Conservation (phyloP, 78 protist genomes). For the Cavenderia fasciculata region DNA sequence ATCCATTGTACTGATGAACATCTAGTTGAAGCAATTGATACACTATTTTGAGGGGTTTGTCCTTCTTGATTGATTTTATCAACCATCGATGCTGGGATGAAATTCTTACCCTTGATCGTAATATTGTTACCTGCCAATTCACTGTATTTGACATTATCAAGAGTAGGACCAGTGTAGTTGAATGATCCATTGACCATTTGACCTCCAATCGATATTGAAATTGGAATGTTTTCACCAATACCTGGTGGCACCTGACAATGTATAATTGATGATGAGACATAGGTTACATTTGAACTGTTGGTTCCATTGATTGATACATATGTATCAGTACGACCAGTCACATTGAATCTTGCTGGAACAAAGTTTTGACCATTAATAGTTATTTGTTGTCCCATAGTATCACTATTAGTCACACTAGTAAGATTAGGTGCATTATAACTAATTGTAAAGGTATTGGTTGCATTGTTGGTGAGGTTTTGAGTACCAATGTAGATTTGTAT, state of each 20-base stretch:
- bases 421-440: neutral
- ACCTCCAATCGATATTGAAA: neutral
- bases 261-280: no score
- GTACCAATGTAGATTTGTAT: neutral
- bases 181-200: constrained; percentile 1
- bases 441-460: neutral
- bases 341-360: no score
- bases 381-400: neutral
- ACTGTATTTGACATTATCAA: neutral
- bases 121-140: neutral
- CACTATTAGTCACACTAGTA: neutral
- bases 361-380: constrained; percentile 7
- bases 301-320: no score
- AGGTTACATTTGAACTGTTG: no score
- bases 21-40: neutral
- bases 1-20: constrained; percentile 12
- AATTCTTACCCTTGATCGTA: constrained; percentile 22
- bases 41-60: neutral
- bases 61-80: neutral
- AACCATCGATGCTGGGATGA: constrained; percentile 9
- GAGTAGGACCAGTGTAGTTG: neutral
- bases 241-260: constrained; percentile 39
- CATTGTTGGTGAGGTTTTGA: constrained; percentile 2
- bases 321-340: no score
- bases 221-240: constrained; percentile 14